phyloP scores from a whole-genome alignment of 352 stramenopile species.

The Phytophthora meadii region DNA sequence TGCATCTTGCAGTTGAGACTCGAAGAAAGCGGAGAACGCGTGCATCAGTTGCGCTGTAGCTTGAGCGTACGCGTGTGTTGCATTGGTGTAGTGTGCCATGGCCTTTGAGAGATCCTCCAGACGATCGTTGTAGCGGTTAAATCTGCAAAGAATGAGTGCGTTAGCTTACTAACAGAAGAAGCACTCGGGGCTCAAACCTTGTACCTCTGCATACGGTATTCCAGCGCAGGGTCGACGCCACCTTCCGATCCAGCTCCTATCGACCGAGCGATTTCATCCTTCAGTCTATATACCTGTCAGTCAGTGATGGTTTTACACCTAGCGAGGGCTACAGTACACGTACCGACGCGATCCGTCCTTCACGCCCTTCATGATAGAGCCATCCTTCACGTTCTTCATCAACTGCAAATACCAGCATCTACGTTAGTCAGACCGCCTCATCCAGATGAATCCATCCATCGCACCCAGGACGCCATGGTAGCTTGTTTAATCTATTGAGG shows the following conservation, averaged over 20 bases:
- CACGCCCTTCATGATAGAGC: slow-evolving; percentile 76
- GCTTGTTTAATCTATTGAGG: not conserved
- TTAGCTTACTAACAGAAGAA: slow-evolving; percentile 2
- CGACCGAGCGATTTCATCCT: slow-evolving; percentile 73
- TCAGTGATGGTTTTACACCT: not conserved
- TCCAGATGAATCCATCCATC: slow-evolving; percentile 7
- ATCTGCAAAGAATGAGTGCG: slow-evolving; percentile 29
- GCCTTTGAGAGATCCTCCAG: slow-evolving; percentile 64
- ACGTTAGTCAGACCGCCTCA: slow-evolving; percentile 1
- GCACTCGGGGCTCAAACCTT: not conserved
- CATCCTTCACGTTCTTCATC: slow-evolving; percentile 86
- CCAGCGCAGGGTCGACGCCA: slow-evolving; percentile 69
- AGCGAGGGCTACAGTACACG: not conserved
- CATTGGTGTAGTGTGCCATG: slow-evolving; percentile 55
- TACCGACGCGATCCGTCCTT: slow-evolving; percentile 79
- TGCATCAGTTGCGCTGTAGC: slow-evolving; percentile 58
- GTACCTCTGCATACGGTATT: slow-evolving; percentile 69
- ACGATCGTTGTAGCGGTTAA: slow-evolving; percentile 66
- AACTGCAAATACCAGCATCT: slow-evolving; percentile 28
- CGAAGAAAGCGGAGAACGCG: slow-evolving; percentile 67
- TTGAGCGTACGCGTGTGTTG: slow-evolving; percentile 50
- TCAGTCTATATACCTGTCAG: slow-evolving; percentile 50
- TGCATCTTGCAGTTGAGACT: slow-evolving; percentile 58
- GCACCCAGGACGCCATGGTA: slow-evolving; percentile 55
- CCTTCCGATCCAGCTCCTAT: slow-evolving; percentile 59